Evolutionary conservation across 495 filamentous ascomycete genomes (phyloP).

Genomic region (Jackrogersella minutella): DNA sequence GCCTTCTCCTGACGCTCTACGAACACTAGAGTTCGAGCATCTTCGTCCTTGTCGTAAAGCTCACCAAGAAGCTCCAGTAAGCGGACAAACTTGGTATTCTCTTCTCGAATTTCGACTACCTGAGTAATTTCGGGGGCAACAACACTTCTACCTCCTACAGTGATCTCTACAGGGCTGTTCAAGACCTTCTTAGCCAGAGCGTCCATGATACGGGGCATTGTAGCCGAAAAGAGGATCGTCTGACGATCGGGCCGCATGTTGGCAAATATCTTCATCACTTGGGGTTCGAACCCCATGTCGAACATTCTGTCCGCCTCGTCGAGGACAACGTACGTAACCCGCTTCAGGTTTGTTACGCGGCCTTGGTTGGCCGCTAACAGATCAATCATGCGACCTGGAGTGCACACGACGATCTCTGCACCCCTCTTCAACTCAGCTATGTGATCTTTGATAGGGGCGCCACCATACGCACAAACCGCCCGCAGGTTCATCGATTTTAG

Average conservation of each 20-base stretch:
- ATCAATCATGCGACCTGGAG: slow-evolving; percentile 97
- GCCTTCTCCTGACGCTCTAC: slow-evolving; percentile 95
- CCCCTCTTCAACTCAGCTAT: slow-evolving; percentile 96
- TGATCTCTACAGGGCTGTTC: slow-evolving; percentile 87
- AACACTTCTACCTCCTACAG: slow-evolving; percentile 88
- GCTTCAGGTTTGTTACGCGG: slow-evolving; percentile 85
- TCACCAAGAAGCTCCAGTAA: slow-evolving; percentile 87
- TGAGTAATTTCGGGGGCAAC: slow-evolving; percentile 96
- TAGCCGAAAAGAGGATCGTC: slow-evolving; percentile 95
- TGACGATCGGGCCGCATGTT: slow-evolving; percentile 92
- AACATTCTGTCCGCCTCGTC: slow-evolving; percentile 99
- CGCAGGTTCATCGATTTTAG: slow-evolving; percentile 88
- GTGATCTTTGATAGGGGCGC: slow-evolving; percentile 96
- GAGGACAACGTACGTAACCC: slow-evolving; percentile 91
- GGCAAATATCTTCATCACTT: slow-evolving; percentile 94
- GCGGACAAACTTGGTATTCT: slow-evolving; percentile 84
- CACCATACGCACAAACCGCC: slow-evolving; percentile 94
- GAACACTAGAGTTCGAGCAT: slow-evolving; percentile 89
- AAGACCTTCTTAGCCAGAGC: slow-evolving; percentile 86
- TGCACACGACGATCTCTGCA: slow-evolving; percentile 93
- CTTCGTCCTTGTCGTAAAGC: slow-evolving; percentile 85
- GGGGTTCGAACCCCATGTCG: slow-evolving; percentile 99
- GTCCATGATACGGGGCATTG: slow-evolving; percentile 95
- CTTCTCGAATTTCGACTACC: slow-evolving; percentile 85
- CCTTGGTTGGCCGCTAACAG: slow-evolving; percentile 91